phyloP scores from a whole-genome alignment of 75 land plant genomes.

The Isoetes taiwanensis region DNA sequence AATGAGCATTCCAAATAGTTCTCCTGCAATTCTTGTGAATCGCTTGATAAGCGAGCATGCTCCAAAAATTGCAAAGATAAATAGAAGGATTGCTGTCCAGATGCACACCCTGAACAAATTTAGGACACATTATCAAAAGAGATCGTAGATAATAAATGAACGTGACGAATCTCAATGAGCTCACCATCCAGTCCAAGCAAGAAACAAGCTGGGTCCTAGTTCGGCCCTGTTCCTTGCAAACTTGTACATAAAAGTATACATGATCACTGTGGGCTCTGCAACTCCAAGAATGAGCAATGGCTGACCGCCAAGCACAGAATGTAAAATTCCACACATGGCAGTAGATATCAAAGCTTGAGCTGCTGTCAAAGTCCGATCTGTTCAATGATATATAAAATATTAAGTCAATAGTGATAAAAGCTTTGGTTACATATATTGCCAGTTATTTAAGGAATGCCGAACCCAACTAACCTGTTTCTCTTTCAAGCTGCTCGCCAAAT shows the following conservation, averaged over 20 bases:
- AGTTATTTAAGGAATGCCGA: neutral
- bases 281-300: slow-evolving; percentile 4
- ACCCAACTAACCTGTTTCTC: slow-evolving; percentile 2
- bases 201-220: neutral
- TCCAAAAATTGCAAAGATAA: slow-evolving; percentile 50
- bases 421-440: neutral
- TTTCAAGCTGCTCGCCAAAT: slow-evolving; percentile 2
- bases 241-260: slow-evolving; percentile 4
- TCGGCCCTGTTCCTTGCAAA: slow-evolving; percentile 3
- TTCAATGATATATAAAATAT: neutral
- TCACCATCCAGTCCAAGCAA: slow-evolving; percentile 7
- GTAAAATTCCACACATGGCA: neutral
- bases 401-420: neutral
- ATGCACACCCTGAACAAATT: slow-evolving; percentile 63
- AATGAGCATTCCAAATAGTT: slow-evolving; percentile 74
- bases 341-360: neutral
- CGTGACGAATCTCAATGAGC: neutral
- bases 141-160: neutral
- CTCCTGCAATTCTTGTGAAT: slow-evolving; percentile 84
- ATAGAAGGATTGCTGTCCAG: slow-evolving; percentile 65
- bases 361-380: slow-evolving; percentile 2
- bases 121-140: no score
- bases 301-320: neutral
- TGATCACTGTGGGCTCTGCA: slow-evolving; percentile 6
- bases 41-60: slow-evolving; percentile 73